Base-by-base conservation (phyloP, 345 rosid species). In the Moricandia arvensis region DNA sequence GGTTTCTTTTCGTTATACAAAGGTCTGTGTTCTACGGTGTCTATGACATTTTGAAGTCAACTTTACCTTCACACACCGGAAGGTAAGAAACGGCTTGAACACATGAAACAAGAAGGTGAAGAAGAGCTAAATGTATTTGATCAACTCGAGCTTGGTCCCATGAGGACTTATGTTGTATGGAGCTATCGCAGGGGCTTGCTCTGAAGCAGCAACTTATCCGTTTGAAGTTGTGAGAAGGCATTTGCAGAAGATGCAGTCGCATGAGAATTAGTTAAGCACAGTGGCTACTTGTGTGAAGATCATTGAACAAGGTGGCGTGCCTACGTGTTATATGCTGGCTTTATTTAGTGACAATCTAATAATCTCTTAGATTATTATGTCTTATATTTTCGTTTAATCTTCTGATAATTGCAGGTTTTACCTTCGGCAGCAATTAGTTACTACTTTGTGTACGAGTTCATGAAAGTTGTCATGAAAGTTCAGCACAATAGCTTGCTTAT, bases 401-500 rank as follows among this genome's bases (percentile, higher is more conserved):
- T 72, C 63, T 59, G 53, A 67, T 27, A 15, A 16, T 82, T 81
- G 63, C 89, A 90, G 97, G 97, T 90, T 60, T 89, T 90, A 63
- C 97, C 94, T 26, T 92, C 97, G 0, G 97, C 94, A 7, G 78
- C 96, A 0, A 86, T 86, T 47, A 90, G 96, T 83, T 92, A 83
- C 82, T 92, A 83, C 82, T 90, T 92, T 60, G 87, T 90, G 17
- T 92, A 90, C 0, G 96, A 92, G 82, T 90, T 68, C 78, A 92
- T 88, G 97, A 91, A 91, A 87, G 83, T 91, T 75, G 84, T 90
- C 63, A 79, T 90, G 77, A 79, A 85, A 77, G 96, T 90, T 87
- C 87, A 83, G 62, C 24, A 21, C 24, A 21, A 21, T 21, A 21
- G 24, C 24, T 21, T 21, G 24, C 24, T 21, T 21, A 21, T 21